Evolutionary conservation across 495 filamentous ascomycete genomes (phyloP), one percentile per base, ranked within the genome.

Genomic region (Jackrogersella minutella): DNA sequence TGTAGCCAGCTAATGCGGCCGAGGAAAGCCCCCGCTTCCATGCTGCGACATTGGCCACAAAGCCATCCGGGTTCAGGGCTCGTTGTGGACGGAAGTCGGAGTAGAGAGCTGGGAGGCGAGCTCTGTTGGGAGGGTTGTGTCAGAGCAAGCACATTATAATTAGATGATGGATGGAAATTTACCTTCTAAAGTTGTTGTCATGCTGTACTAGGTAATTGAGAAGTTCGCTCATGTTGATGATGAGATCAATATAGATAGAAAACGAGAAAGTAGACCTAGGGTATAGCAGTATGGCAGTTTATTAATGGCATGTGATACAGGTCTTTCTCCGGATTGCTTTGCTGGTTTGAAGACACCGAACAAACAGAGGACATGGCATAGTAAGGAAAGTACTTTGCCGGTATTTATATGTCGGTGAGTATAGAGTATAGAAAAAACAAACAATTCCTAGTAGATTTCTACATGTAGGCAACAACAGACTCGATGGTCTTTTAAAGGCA

Each of bases 61-160:
- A 99, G 64, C 93, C 94, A 70, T 96, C 93, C 0, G 93, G 93
- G 73, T 99, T 99, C 30, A 90, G 89, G 54, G 86, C 87, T 61
- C 84, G 85, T 64, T 94, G 93, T 33, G 83, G 74, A 3, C 86
- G 80, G 77, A 99, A 98, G 76, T 98, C 96, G 58, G 93, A 97
- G 79, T 97, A 99, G 51, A 99, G 87, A 11, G 93, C 93, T 5
- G 93, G 90, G 3, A 97, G 87, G 37, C 95, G 93, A 62, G 88
- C 86, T 78, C 90, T 95, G 62, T 44, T 21, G 41, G 21, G 1
- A 56, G 59, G 14, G 17, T 31, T 41, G 9, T 6, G 14, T 39
- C 34, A 62, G 34, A 43, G 40, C 30, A 41, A 10, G 11, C 39
- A 34, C 52, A 10, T 36, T 40, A 4, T 24, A 19, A 19, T n/a